phyloP scores from a whole-genome alignment of 306 rosid species.

The Canavalia ensiformis region DNA sequence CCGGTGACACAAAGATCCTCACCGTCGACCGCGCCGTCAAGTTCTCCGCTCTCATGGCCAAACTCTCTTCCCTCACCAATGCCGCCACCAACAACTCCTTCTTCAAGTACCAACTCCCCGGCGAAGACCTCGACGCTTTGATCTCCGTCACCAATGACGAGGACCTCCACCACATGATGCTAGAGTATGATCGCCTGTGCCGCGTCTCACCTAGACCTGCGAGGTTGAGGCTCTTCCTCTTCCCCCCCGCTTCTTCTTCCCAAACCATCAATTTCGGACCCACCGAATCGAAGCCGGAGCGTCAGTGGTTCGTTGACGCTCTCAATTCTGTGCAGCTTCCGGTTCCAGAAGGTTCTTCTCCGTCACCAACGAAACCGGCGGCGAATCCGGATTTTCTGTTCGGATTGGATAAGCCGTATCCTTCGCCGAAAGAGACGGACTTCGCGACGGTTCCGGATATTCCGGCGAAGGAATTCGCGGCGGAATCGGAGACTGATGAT shows the following conservation, averaged over 20 bases:
- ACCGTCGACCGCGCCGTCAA: constrained; percentile 74
- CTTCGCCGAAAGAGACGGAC: constrained; percentile 46
- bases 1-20: constrained; percentile 91
- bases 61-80: constrained; percentile 65
- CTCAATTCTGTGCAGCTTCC: constrained; percentile 81
- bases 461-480: constrained; percentile 38
- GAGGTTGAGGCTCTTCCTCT: constrained; percentile 74
- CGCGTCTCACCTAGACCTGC: constrained; percentile 81
- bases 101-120: constrained; percentile 91
- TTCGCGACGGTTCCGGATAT: constrained; percentile 56
- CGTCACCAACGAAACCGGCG: constrained; percentile 48
- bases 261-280: constrained; percentile 46
- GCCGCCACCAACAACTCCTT: constrained; percentile 45
- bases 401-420: constrained; percentile 64
- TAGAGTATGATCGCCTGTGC: constrained; percentile 79
- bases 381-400: constrained; percentile 79
- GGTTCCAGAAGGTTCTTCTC: constrained; percentile 54
- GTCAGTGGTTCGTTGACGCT: constrained; percentile 88
- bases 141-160: constrained; percentile 89
- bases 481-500: constrained; percentile 63
- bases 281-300: constrained; percentile 61
- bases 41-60: constrained; percentile 59
- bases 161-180: constrained; percentile 87
- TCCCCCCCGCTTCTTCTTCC: constrained; percentile 51
- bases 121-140: constrained; percentile 90